A percentile compares a stretch with the other conserved stretches of the same genome.
phyloP scores from a whole-genome alignment of 2,329 filamentous ascomycete genomes.

The Fusarium secorum region DNA sequence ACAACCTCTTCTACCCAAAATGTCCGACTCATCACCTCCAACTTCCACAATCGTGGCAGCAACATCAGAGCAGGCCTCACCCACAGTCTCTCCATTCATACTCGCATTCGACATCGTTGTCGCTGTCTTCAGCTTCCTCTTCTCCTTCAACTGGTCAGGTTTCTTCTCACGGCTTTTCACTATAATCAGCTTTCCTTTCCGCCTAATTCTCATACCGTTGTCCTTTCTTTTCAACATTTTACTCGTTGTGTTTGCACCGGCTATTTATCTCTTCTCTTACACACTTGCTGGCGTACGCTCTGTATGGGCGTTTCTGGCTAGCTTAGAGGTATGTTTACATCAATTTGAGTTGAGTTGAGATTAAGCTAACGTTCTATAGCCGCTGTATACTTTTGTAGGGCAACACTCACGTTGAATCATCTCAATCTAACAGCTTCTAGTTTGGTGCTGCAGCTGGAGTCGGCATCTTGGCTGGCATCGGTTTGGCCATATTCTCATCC shows the following conservation, averaged over 20 bases:
- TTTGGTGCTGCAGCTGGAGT: slow-evolving; percentile 72
- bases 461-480: slow-evolving; percentile 69
- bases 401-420: rapidly evolving
- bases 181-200: slow-evolving; percentile 44
- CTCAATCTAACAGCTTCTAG: slow-evolving; percentile 37
- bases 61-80: slow-evolving; percentile 12
- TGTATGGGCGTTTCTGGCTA: slow-evolving; percentile 42
- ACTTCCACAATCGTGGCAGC: slow-evolving; percentile 22
- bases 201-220: slow-evolving; percentile 44
- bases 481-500: slow-evolving; percentile 65
- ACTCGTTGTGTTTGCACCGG: slow-evolving; percentile 49
- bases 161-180: slow-evolving; percentile 35
- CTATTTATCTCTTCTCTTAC: slow-evolving; percentile 47
- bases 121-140: slow-evolving; percentile 39
- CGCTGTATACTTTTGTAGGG: slow-evolving; percentile 55
- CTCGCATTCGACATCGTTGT: slow-evolving; percentile 39
- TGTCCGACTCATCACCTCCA: slow-evolving; percentile 23
- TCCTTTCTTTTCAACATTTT: slow-evolving; percentile 40
- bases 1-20: slow-evolving; percentile 9
- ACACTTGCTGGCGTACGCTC: slow-evolving; percentile 33
- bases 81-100: slow-evolving; percentile 29
- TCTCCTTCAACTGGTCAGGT: slow-evolving; percentile 43
- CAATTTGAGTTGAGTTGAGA: not conserved
- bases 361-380: slow-evolving; percentile 40
- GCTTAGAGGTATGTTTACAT: slow-evolving; percentile 47